Evolutionary conservation across 495 filamentous ascomycete species (phyloP).

Genomic region (Trypethelium eluteriae): DNA sequence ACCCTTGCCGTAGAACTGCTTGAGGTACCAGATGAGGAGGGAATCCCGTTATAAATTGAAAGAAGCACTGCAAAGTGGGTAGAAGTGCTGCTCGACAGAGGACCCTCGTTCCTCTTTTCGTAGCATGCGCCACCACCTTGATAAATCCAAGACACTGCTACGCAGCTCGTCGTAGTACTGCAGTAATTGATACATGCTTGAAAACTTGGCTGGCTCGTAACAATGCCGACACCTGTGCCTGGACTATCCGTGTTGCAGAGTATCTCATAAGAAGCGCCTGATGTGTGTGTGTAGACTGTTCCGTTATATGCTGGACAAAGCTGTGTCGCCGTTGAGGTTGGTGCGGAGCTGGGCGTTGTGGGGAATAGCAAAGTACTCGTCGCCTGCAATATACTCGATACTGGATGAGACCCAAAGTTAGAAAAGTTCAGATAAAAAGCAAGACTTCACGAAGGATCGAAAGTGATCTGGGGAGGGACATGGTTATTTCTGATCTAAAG

Average conservation of each 20-base stretch:
- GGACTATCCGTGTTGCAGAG: not conserved
- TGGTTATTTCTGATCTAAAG: not conserved
- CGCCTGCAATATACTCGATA: not conserved
- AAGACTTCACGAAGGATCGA: not conserved
- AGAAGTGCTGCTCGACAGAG: not conserved
- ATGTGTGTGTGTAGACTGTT: not conserved
- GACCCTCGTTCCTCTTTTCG: not conserved
- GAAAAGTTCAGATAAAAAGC: not conserved
- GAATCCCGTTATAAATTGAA: not conserved
- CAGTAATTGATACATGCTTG: constrained; percentile 4
- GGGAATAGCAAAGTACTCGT: not conserved
- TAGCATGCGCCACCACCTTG: not conserved
- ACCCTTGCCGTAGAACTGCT: not conserved
- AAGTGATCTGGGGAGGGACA: not conserved
- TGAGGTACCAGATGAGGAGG: not conserved
- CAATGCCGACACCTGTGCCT: not conserved
- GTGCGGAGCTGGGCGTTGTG: not conserved
- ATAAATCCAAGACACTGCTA: constrained; percentile 1
- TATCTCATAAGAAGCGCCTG: not conserved
- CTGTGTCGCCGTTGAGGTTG: not conserved
- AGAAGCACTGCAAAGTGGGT: constrained; percentile 3
- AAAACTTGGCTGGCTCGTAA: not conserved
- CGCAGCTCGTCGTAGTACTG: constrained; percentile 6
- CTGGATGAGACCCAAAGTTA: not conserved
- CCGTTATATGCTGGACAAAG: constrained; percentile 10